Conservation (phyloP, 2,329 filamentous ascomycete species). For the Apiospora hydei region DNA sequence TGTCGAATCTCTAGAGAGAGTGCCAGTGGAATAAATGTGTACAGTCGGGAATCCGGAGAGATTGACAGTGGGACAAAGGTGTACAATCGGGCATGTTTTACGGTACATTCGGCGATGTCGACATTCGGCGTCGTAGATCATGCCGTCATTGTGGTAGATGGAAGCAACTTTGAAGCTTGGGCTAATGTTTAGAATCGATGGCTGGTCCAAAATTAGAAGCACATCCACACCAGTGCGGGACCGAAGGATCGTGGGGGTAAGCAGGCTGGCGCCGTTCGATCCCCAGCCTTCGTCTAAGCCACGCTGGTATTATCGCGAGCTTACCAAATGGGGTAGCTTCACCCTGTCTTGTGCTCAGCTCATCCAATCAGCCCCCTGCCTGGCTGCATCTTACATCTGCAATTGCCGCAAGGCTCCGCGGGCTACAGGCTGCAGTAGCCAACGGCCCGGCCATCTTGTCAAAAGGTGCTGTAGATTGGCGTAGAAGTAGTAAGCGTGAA, state of each 20-base stretch:
- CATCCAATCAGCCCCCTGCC: not conserved
- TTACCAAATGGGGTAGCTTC: not conserved
- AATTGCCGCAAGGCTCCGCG: not conserved
- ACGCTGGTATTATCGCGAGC: not conserved
- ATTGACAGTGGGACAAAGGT: no score
- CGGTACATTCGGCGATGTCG: no score
- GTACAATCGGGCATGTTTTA: no score
- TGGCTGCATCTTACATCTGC: not conserved
- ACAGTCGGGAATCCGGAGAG: no score
- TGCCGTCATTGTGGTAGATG: no score
- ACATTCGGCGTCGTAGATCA: not conserved
- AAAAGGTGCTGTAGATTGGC: not conserved
- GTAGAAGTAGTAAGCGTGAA: not conserved
- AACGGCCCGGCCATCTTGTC: not conserved
- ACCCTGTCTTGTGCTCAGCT: not conserved
- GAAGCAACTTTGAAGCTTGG: not conserved
- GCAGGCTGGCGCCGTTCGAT: not conserved
- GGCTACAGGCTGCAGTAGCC: not conserved
- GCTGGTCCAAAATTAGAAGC: slow-evolving; percentile 7
- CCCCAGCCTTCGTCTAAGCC: slow-evolving; percentile 9
- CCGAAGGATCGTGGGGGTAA: slow-evolving; percentile 1
- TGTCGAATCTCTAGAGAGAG: no score
- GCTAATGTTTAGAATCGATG: no score
- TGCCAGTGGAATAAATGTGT: no score
- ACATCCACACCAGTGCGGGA: not conserved